Percentiles rank a stretch among this genome's conserved stretches.
Evolutionary conservation across 2,329 filamentous ascomycete species (phyloP).

Genomic region (Colletotrichum neosansevieriae): DNA sequence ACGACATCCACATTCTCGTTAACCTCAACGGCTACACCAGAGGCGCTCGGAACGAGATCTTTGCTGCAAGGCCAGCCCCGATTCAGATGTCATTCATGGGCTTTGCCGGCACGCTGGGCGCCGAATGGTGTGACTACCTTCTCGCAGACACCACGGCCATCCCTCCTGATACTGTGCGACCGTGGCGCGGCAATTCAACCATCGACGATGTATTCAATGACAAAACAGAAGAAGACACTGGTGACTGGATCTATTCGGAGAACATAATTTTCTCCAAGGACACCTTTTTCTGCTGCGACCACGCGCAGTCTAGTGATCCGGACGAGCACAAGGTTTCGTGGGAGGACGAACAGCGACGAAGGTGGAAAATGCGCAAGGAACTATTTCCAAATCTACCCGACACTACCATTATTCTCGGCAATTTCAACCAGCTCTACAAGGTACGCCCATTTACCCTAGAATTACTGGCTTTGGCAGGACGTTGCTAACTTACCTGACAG

Average conservation of each 20-base stretch:
- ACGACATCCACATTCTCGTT: slow-evolving; percentile 93
- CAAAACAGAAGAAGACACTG: slow-evolving; percentile 75
- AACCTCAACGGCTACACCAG: slow-evolving; percentile 99
- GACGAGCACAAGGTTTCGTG: slow-evolving; percentile 77
- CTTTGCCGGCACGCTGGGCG: slow-evolving; percentile 93
- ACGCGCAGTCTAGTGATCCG: slow-evolving; percentile 87
- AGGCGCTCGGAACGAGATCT: slow-evolving; percentile 96
- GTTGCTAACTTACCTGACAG: slow-evolving; percentile 57
- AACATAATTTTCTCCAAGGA: slow-evolving; percentile 95
- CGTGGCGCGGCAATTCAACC: slow-evolving; percentile 79
- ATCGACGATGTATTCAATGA: slow-evolving; percentile 77
- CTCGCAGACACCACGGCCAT: slow-evolving; percentile 91
- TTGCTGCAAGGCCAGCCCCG: slow-evolving; percentile 91
- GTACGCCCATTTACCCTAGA: slow-evolving; percentile 60
- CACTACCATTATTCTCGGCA: slow-evolving; percentile 90
- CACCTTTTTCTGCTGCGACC: slow-evolving; percentile 98
- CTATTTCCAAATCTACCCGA: slow-evolving; percentile 87
- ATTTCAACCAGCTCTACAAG: slow-evolving; percentile 99
- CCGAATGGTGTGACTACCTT: slow-evolving; percentile 99
- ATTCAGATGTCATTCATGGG: slow-evolving; percentile 99
- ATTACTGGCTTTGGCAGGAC: neutral
- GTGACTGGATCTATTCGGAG: slow-evolving; percentile 94
- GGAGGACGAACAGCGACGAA: slow-evolving; percentile 82
- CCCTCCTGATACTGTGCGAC: slow-evolving; percentile 83
- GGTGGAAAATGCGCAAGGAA: slow-evolving; percentile 94